A percentile compares a stretch with the other conserved stretches of the same genome.
Evolutionary conservation across 2,329 filamentous ascomycete species (phyloP).

Genomic region (Alternaria atra): DNA sequence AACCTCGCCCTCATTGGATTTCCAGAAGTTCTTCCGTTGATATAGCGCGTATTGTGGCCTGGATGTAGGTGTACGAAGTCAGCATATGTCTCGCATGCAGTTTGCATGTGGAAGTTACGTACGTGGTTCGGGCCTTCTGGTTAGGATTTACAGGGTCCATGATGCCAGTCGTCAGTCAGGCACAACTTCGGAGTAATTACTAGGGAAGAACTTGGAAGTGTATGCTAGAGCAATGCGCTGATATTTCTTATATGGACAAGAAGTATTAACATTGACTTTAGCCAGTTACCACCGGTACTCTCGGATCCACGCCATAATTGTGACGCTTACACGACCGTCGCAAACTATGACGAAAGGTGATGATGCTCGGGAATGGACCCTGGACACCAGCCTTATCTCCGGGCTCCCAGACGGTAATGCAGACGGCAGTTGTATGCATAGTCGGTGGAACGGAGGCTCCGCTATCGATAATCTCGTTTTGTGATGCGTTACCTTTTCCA

Average conservation of each 20-base stretch:
- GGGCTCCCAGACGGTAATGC: neutral
- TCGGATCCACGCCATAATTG: slow-evolving; percentile 10
- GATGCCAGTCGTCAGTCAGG: neutral
- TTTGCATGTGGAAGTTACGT: no score
- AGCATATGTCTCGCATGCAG: no score
- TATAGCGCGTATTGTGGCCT: slow-evolving; percentile 63
- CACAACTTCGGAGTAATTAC: neutral
- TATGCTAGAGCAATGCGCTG: neutral
- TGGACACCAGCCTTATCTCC: slow-evolving; percentile 13
- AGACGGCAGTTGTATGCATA: neutral
- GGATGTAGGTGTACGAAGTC: no score
- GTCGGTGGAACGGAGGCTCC: neutral
- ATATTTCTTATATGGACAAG: neutral
- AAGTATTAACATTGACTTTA: neutral
- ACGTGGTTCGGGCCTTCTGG: slow-evolving; percentile 58
- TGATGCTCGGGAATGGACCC: slow-evolving; percentile 13
- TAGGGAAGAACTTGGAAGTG: neutral
- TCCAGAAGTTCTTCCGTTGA: slow-evolving; percentile 65
- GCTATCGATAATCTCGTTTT: neutral
- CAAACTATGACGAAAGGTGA: slow-evolving; percentile 18
- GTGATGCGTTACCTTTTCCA: neutral
- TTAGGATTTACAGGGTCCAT: slow-evolving; percentile 64
- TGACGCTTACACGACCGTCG: slow-evolving; percentile 15
- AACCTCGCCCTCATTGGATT: slow-evolving; percentile 59
- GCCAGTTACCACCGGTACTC: neutral